Percentiles rank a stretch among this genome's conserved stretches.
Conservation (phyloP, 768 basidiomycete genomes). For the Fibroporia radiculosa region DNA sequence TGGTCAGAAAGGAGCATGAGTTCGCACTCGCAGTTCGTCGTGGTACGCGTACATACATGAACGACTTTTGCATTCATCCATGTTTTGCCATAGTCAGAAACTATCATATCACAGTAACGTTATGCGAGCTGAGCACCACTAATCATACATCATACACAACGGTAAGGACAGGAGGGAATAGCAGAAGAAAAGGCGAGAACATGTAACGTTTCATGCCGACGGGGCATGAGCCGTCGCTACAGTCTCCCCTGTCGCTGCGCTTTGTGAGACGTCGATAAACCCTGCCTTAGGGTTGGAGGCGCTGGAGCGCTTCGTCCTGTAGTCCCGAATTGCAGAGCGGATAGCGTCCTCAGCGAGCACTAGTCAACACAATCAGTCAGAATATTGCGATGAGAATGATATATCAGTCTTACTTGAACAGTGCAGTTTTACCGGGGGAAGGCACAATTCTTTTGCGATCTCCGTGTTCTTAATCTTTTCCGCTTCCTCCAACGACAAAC, state of each 20-base stretch:
- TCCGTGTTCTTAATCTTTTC: conserved; percentile 98
- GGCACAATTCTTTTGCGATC: conserved; percentile 92
- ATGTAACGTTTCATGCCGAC: conserved; percentile 1
- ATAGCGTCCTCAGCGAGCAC: conserved; percentile 99
- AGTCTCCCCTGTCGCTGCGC: conserved; percentile 43
- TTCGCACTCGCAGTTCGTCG: conserved; percentile 4
- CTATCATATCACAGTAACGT: neutral
- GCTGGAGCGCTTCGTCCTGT: conserved; percentile 72
- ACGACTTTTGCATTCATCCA: neutral
- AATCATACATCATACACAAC: conserved; percentile 9
- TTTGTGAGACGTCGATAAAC: conserved; percentile 66
- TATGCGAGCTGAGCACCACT: conserved; percentile 5
- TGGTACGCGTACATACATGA: neutral
- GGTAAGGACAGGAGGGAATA: neutral
- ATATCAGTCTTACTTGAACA: conserved; percentile 64
- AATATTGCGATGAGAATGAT: neutral
- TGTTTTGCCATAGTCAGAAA: neutral
- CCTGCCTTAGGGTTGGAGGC: conserved; percentile 44
- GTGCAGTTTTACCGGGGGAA: conserved; percentile 95
- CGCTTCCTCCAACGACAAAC: conserved; percentile 88
- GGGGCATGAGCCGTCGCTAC: conserved; percentile 33
- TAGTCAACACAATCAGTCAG: conserved; percentile 25
- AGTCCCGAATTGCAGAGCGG: conserved; percentile 95
- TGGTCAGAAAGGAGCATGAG: conserved; percentile 41
- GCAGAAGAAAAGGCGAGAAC: neutral